A percentile compares a stretch with the other conserved stretches of the same genome.
Evolutionary conservation across 345 rosid species (phyloP).

Genomic region (Punica granatum): DNA sequence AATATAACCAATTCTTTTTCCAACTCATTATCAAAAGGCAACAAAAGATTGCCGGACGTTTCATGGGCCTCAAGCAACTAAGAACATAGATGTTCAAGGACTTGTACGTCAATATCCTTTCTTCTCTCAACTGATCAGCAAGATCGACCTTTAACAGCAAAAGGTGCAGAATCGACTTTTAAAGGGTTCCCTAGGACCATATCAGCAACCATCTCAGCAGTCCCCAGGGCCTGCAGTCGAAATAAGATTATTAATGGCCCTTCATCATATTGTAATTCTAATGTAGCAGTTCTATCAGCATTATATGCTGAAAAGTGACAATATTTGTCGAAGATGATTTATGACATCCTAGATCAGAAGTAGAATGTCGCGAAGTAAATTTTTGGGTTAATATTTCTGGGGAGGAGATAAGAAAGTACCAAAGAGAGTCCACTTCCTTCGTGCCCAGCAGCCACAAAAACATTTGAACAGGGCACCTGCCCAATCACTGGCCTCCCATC

Average conservation of each 20-base stretch:
- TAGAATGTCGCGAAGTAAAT: background rate
- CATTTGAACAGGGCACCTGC: slow-evolving; percentile 54
- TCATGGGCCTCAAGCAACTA: background rate
- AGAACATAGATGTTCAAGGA: background rate
- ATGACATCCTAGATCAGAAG: background rate
- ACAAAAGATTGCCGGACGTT: background rate
- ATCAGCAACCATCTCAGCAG: slow-evolving; percentile 80
- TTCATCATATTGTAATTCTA: background rate
- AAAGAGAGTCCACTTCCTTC: slow-evolving; percentile 88
- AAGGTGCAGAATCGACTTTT: slow-evolving; percentile 37
- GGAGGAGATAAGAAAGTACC: slow-evolving; percentile 37
- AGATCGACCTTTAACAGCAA: slow-evolving; percentile 43
- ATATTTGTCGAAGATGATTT: background rate
- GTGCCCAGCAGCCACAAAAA: slow-evolving; percentile 83
- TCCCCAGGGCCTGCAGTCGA: slow-evolving; percentile 64
- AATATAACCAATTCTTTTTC: background rate
- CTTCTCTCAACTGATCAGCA: slow-evolving; percentile 15
- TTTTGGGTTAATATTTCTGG: background rate
- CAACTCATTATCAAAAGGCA: background rate
- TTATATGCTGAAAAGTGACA: background rate
- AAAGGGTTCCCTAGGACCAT: slow-evolving; percentile 58
- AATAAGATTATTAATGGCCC: slow-evolving; percentile 13
- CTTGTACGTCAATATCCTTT: background rate
- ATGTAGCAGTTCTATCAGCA: background rate
- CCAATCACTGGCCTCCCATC: slow-evolving; percentile 91